phyloP scores from a whole-genome alignment of 495 filamentous ascomycete genomes.

The Penicillium lagena region DNA sequence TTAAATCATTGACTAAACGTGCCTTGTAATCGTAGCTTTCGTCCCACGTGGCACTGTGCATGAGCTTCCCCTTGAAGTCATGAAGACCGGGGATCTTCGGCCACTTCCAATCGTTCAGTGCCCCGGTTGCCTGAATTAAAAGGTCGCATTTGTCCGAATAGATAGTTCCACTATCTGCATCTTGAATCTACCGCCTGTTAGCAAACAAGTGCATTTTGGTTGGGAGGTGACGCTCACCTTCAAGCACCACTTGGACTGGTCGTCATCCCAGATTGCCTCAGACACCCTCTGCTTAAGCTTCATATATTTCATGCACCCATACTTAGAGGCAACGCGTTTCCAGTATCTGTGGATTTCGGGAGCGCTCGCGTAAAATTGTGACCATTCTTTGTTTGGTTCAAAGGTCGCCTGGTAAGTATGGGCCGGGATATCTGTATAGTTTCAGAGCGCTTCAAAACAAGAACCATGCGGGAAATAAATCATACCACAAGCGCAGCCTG shows the following conservation, averaged over 20 bases:
- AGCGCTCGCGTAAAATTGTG: slow-evolving; percentile 49
- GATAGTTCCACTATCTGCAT: slow-evolving; percentile 30
- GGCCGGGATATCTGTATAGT: slow-evolving; percentile 29
- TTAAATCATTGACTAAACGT: background rate
- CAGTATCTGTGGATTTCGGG: slow-evolving; percentile 56
- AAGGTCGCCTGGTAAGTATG: slow-evolving; percentile 47
- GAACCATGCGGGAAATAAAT: background rate
- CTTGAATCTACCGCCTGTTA: slow-evolving; percentile 21
- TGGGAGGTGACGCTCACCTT: slow-evolving; percentile 10
- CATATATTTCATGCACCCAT: slow-evolving; percentile 33
- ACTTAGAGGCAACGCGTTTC: slow-evolving; percentile 34
- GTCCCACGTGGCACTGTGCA: slow-evolving; percentile 52
- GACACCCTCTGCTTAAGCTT: slow-evolving; percentile 31
- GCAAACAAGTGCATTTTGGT: background rate
- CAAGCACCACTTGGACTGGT: slow-evolving; percentile 40
- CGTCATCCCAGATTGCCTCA: slow-evolving; percentile 33
- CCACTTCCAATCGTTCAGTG: slow-evolving; percentile 51
- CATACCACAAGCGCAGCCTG: slow-evolving; percentile 53
- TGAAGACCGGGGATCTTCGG: slow-evolving; percentile 49
- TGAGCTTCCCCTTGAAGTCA: slow-evolving; percentile 45
- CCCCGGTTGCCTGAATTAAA: slow-evolving; percentile 50
- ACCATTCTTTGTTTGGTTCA: slow-evolving; percentile 52
- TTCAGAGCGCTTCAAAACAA: background rate
- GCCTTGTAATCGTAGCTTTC: slow-evolving; percentile 26
- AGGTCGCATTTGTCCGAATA: slow-evolving; percentile 45